Conservation (phyloP, 2,329 filamentous ascomycete genomes). For the Lojkania enalia region DNA sequence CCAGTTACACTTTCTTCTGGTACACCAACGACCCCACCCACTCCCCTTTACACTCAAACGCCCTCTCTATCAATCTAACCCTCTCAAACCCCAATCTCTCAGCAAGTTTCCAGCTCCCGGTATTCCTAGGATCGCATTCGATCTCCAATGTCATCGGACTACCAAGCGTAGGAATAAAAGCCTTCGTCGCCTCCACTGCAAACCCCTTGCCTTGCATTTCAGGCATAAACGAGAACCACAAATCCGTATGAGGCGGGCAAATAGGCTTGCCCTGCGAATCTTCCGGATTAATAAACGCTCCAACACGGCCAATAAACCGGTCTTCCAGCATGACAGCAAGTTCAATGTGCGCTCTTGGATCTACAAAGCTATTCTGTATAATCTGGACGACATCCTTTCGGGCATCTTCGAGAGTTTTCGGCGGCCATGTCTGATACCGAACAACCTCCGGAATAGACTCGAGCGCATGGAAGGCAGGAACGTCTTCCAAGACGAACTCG, state of each 20-base stretch:
- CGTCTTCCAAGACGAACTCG: slow-evolving; percentile 31
- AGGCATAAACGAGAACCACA: slow-evolving; percentile 40
- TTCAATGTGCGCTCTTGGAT: slow-evolving; percentile 28
- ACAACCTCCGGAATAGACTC: slow-evolving; percentile 31
- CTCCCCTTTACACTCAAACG: slow-evolving; percentile 37
- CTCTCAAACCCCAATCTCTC: slow-evolving; percentile 35
- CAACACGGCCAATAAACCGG: slow-evolving; percentile 35
- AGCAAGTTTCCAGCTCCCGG: slow-evolving; percentile 32
- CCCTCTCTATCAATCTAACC: slow-evolving; percentile 29
- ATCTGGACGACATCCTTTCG: slow-evolving; percentile 21
- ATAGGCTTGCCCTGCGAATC: slow-evolving; percentile 4
- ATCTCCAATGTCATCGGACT: slow-evolving; percentile 32
- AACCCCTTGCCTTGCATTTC: slow-evolving; percentile 28
- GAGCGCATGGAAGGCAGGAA: slow-evolving; percentile 23
- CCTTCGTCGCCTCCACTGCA: slow-evolving; percentile 37
- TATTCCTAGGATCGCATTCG: slow-evolving; percentile 42
- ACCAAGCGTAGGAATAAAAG: slow-evolving; percentile 27
- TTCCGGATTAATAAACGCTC: slow-evolving; percentile 19
- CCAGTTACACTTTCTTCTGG: slow-evolving; percentile 18
- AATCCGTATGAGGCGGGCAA: slow-evolving; percentile 16
- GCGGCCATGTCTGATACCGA: slow-evolving; percentile 31
- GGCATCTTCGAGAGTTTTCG: slow-evolving; percentile 27
- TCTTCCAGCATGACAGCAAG: slow-evolving; percentile 31
- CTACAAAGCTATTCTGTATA: slow-evolving; percentile 18
- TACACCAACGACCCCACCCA: slow-evolving; percentile 38